These are phyloP conservation scores for Magnolia officinalis DNA, from an alignment of 164 flowering plant species.

Conservation along the genomic window DNA sequence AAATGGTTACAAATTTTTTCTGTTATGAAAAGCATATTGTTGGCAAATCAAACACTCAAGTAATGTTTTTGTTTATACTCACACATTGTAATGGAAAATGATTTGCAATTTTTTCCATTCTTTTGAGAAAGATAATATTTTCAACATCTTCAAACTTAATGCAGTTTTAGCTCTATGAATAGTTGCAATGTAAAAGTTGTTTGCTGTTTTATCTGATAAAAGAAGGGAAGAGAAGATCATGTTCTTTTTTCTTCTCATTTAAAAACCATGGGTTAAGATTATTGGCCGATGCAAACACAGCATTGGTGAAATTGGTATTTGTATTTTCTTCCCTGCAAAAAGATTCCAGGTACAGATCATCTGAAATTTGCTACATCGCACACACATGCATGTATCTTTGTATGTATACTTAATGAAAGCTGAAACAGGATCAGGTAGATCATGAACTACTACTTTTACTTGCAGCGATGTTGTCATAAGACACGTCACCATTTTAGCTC, in stretches of 20 bases:
- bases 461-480: conserved; percentile 82
- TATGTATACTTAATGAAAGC: not conserved
- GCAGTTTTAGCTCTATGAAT: too few relatives aligned
- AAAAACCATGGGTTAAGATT: too few relatives aligned
- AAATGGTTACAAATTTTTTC: too few relatives aligned
- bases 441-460: not conserved
- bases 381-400: not conserved
- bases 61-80: too few relatives aligned
- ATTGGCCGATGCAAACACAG: too few relatives aligned
- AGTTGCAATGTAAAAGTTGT: too few relatives aligned
- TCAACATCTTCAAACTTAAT: not conserved
- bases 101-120: not conserved
- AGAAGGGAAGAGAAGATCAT: not conserved
- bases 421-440: not conserved
- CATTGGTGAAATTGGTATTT: too few relatives aligned
- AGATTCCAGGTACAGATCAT: too few relatives aligned
- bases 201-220: too few relatives aligned
- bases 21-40: too few relatives aligned
- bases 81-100: not conserved
- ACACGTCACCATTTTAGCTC: conserved; percentile 87
- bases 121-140: not conserved
- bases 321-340: too few relatives aligned
- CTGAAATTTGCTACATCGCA: not conserved
- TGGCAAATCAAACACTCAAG: too few relatives aligned
- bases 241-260: not conserved